A percentile compares a stretch with the other conserved stretches of the same genome.
These are phyloP conservation scores for Coccomyxa subellipsoidea DNA, from an alignment of 163 green algal species.

Conservation along the genomic window DNA sequence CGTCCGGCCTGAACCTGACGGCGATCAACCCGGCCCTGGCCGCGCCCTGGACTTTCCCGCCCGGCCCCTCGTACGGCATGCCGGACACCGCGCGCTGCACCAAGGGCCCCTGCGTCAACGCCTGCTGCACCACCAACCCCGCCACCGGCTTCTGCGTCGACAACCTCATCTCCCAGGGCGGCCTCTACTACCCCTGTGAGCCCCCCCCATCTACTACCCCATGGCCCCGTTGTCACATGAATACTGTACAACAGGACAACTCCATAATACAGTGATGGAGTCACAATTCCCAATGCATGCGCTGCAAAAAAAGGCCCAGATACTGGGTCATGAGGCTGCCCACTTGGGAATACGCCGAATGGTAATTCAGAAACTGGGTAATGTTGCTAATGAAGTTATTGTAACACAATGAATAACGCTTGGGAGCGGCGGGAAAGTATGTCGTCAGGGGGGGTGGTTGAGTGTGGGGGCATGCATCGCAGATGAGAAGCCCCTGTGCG, in stretches of 20 bases:
- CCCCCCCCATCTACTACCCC: too few species aligned
- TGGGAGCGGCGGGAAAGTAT: neutral
- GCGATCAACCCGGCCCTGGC: neutral
- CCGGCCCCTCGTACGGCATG: neutral
- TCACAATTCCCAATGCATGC: too few species aligned
- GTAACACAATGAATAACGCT: too few species aligned
- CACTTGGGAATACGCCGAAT: too few species aligned
- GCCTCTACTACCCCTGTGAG: constrained; percentile 60
- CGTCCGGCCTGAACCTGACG: neutral
- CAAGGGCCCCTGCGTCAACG: constrained; percentile 25
- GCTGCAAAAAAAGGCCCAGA: too few species aligned
- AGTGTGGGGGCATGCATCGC: neutral
- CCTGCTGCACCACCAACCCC: constrained; percentile 20
- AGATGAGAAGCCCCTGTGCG: constrained; percentile 25
- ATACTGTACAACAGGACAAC: too few species aligned
- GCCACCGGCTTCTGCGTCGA: constrained; percentile 17
- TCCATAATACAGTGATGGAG: too few species aligned
- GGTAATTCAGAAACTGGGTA: too few species aligned
- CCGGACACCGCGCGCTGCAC: neutral
- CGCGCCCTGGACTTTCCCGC: neutral
- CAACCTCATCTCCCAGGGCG: constrained; percentile 39
- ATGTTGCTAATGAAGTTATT: too few species aligned
- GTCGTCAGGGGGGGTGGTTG: neutral
- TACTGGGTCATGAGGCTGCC: too few species aligned
- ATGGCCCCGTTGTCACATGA: too few species aligned